Percentiles rank a stretch among this genome's conserved stretches.
phyloP scores from a whole-genome alignment of 768 basidiomycete species.

The Tulasnella sp. region DNA sequence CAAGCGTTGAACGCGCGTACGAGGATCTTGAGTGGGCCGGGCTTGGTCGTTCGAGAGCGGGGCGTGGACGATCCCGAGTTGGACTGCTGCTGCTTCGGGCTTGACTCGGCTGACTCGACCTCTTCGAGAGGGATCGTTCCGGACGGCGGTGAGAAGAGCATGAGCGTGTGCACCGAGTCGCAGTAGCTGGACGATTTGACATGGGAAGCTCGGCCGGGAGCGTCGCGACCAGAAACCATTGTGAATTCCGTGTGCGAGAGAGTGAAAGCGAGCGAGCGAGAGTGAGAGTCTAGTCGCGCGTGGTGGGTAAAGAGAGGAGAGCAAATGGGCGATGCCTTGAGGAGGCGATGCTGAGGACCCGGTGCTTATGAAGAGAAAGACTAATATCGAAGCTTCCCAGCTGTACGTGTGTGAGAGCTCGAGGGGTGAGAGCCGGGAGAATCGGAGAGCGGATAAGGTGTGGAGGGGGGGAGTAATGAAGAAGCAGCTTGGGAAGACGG shows the following conservation, averaged over 20 bases:
- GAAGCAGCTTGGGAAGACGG: slow-evolving; percentile 4
- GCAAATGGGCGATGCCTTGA: background rate
- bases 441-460: background rate
- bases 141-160: background rate
- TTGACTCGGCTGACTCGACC: too few relatives aligned
- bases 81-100: too few relatives aligned
- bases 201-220: slow-evolving; percentile 3
- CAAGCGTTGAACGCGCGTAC: background rate
- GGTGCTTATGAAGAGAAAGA: background rate
- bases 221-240: slow-evolving; percentile 13
- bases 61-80: background rate
- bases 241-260: background rate
- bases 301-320: background rate
- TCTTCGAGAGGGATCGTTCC: background rate
- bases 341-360: background rate
- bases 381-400: background rate
- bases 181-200: slow-evolving; percentile 16
- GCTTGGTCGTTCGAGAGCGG: background rate
- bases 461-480: background rate
- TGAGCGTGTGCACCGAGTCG: slow-evolving; percentile 25
- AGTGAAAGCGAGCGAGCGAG: background rate
- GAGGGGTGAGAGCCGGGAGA: slow-evolving; percentile 12
- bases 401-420: background rate
- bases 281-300: background rate
- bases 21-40: background rate